Evolutionary conservation across 208 protist genomes (phyloP).

Genomic region (Crithidia brevicula): DNA sequence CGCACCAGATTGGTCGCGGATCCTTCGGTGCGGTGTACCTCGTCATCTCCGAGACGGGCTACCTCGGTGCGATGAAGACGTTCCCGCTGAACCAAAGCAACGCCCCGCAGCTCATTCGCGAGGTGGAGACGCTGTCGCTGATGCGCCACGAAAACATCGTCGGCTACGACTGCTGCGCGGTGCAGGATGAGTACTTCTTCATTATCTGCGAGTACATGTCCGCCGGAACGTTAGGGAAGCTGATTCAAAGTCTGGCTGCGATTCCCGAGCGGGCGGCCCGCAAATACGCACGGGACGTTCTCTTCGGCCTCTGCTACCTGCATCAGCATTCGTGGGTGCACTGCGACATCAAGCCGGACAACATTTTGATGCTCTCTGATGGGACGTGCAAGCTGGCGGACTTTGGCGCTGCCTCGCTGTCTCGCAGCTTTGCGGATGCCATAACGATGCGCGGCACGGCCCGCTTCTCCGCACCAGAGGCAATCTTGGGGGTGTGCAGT

Average conservation of each 20-base stretch:
- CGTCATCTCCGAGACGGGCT: conserved; percentile 62
- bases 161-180: conserved; percentile 88
- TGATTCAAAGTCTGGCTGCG: conserved; percentile 46
- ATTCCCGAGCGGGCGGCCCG: conserved; percentile 54
- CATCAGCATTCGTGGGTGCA: conserved; percentile 84
- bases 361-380: conserved; percentile 79
- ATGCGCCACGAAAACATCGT: conserved; percentile 95
- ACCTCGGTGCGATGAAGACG: conserved; percentile 78
- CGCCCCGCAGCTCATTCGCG: conserved; percentile 44
- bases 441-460: conserved; percentile 64
- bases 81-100: conserved; percentile 37
- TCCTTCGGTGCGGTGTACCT: conserved; percentile 73
- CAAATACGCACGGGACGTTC: conserved; percentile 66
- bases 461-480: conserved; percentile 81
- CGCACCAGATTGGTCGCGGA: conserved; percentile 54
- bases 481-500: conserved; percentile 49
- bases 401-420: conserved; percentile 81
- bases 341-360: conserved; percentile 93
- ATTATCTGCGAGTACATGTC: conserved; percentile 89
- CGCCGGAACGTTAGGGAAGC: conserved; percentile 72
- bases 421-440: conserved; percentile 44
- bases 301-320: conserved; percentile 83
- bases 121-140: conserved; percentile 72
- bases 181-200: conserved; percentile 62
- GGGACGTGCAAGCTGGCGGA: conserved; percentile 90